phyloP scores from a whole-genome alignment of 192 early-diverging fungal species.

The Diversispora eburnea region DNA sequence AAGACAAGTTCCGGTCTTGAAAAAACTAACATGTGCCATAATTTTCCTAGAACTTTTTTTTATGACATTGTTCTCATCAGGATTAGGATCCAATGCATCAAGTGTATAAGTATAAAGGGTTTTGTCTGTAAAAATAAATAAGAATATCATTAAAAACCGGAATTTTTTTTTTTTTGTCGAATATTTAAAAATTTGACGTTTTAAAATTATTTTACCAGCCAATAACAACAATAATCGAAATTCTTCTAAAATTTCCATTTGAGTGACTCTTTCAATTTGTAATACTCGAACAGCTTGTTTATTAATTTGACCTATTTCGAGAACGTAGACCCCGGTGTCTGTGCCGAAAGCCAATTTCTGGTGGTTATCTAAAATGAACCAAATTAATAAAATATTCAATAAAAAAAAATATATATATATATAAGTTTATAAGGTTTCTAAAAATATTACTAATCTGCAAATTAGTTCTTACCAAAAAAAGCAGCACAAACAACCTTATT shows the following conservation, averaged over 20 bases:
- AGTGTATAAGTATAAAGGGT: conserved; percentile 72
- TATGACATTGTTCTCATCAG: conserved; percentile 50
- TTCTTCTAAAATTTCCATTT: conserved; percentile 85
- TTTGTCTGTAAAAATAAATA: conserved; percentile 69
- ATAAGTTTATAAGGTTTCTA: no score
- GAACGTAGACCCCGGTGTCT: conserved; percentile 80
- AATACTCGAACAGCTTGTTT: conserved; percentile 53
- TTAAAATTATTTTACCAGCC: conserved; percentile 64
- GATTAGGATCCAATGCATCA: conserved; percentile 71
- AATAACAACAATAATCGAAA: conserved; percentile 76
- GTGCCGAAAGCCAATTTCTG: conserved; percentile 75
- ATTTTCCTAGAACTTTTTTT: conserved; percentile 43
- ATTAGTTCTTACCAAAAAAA: conserved; percentile 41
- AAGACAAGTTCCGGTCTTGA: conserved; percentile 44
- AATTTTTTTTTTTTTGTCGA: no score
- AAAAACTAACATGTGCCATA: conserved; percentile 53
- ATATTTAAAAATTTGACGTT: conserved; percentile 29
- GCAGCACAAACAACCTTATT: conserved; percentile 58
- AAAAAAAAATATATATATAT: no score
- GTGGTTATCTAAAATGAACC: conserved; percentile 52
- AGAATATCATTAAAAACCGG: conserved; percentile 16
- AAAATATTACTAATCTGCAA: no score
- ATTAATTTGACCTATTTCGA: conserved; percentile 50
- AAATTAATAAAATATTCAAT: conserved; percentile 6
- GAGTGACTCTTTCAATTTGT: conserved; percentile 71